phyloP scores from a whole-genome alignment of 257 asterid genomes.

The Rehmannia glutinosa region DNA sequence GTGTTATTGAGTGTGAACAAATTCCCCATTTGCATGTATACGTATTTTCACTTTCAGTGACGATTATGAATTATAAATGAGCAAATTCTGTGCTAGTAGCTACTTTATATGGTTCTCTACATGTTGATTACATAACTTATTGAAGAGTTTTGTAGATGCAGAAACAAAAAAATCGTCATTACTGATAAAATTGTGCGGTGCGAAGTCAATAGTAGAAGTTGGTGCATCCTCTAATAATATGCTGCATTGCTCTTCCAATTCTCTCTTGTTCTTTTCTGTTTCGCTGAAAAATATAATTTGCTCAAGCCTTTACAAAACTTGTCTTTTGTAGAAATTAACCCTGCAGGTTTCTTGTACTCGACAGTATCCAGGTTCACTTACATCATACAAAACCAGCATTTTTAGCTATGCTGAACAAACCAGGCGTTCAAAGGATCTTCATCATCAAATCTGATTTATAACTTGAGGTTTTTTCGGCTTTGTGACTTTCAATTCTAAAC shows the following conservation, averaged over 20 bases:
- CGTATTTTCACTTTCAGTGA: too few relatives aligned
- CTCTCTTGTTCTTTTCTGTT: not conserved
- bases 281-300: not conserved
- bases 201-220: too few relatives aligned
- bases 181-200: too few relatives aligned
- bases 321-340: not conserved
- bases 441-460: constrained; percentile 10
- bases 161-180: not conserved
- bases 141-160: not conserved
- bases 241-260: not conserved
- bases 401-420: not conserved
- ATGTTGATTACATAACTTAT: too few relatives aligned
- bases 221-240: not conserved
- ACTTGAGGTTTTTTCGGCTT: constrained; percentile 4
- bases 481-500: too few relatives aligned
- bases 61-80: too few relatives aligned
- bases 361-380: not conserved
- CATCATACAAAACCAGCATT: not conserved
- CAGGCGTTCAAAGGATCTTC: constrained; percentile 23
- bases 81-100: too few relatives aligned
- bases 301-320: not conserved
- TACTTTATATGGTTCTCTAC: too few relatives aligned
- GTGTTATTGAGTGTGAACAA: too few relatives aligned
- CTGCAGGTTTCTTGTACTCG: not conserved
- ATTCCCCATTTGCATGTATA: too few relatives aligned